phyloP scores from a whole-genome alignment of 202 grass and related monocot genomes.

The Setaria italica region DNA sequence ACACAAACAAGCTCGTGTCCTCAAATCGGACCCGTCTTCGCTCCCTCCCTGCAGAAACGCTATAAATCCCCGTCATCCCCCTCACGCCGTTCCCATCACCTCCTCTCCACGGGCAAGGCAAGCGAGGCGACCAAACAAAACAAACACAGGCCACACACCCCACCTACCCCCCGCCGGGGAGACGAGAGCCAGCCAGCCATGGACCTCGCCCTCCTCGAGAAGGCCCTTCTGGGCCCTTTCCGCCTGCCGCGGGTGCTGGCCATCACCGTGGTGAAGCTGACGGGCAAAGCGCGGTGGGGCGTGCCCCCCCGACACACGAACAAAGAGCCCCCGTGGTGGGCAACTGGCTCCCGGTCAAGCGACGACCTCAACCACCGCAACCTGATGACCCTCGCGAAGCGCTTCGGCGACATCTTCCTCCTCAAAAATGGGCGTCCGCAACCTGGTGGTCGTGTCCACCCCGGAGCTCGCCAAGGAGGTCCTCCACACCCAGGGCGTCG shows the following conservation, averaged over 20 bases:
- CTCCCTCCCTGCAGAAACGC: background rate
- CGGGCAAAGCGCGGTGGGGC: too few relatives aligned
- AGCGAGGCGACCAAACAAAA: background rate
- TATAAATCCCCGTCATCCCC: conserved; percentile 24
- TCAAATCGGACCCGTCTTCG: background rate
- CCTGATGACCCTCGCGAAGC: conserved; percentile 58
- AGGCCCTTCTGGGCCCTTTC: conserved; percentile 80
- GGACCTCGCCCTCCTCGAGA: conserved; percentile 74
- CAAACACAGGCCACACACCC: background rate
- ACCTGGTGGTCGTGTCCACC: conserved; percentile 77
- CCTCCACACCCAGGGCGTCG: conserved; percentile 78
- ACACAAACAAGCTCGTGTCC: background rate
- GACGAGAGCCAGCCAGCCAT: background rate
- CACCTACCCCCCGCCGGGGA: background rate
- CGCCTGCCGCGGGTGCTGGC: too few relatives aligned
- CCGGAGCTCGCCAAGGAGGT: conserved; percentile 79
- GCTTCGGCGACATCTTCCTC: conserved; percentile 78
- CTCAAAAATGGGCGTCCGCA: conserved; percentile 86
- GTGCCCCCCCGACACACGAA: too few relatives aligned
- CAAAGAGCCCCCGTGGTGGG: conserved; percentile 79
- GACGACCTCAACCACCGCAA: conserved; percentile 89
- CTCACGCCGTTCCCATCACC: background rate
- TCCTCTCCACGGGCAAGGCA: too few relatives aligned
- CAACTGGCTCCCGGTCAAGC: conserved; percentile 88
- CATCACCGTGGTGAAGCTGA: conserved; percentile 63